Conservation (phyloP, 1,139 yeast genomes). For the Candida sp. region DNA sequence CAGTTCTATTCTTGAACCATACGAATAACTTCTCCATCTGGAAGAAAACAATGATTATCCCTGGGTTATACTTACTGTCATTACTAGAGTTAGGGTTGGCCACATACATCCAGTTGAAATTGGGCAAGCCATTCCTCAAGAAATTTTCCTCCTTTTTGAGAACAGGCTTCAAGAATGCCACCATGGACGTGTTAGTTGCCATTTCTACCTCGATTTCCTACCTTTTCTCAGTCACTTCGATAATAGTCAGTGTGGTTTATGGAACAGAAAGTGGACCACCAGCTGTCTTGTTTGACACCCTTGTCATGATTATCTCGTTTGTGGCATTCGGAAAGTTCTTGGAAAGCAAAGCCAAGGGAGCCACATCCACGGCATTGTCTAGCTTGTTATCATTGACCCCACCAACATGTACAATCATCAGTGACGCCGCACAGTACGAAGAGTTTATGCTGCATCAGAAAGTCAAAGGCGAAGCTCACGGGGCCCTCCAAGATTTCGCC, state of each 20-base stretch:
- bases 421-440: slow-evolving; percentile 36
- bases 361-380: slow-evolving; percentile 88
- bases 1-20: slow-evolving; percentile 64
- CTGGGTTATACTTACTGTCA: slow-evolving; percentile 63
- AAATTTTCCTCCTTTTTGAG: slow-evolving; percentile 69
- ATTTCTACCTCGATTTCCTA: slow-evolving; percentile 85
- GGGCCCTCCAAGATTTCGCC: slow-evolving; percentile 19
- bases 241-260: slow-evolving; percentile 44
- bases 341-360: slow-evolving; percentile 93
- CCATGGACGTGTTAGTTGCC: slow-evolving; percentile 93
- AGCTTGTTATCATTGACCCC: slow-evolving; percentile 83
- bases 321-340: slow-evolving; percentile 90
- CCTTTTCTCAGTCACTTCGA: slow-evolving; percentile 69
- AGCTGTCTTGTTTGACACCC: slow-evolving; percentile 82
- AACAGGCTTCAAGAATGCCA: slow-evolving; percentile 69
- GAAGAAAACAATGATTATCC: slow-evolving; percentile 33
- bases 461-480: slow-evolving; percentile 8
- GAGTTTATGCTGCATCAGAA: slow-evolving; percentile 17
- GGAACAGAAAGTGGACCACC: slow-evolving; percentile 55
- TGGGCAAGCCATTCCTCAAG: slow-evolving; percentile 66
- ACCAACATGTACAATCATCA: slow-evolving; percentile 68
- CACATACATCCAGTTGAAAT: slow-evolving; percentile 68
- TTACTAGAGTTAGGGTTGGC: slow-evolving; percentile 66
- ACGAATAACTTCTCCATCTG: slow-evolving; percentile 40
- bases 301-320: slow-evolving; percentile 82